A percentile compares a stretch with the other conserved stretches of the same genome.
These are phyloP conservation scores for Phyllosticta paracitricarpa DNA, from an alignment of 2,329 filamentous ascomycete species.

Conservation along the genomic window DNA sequence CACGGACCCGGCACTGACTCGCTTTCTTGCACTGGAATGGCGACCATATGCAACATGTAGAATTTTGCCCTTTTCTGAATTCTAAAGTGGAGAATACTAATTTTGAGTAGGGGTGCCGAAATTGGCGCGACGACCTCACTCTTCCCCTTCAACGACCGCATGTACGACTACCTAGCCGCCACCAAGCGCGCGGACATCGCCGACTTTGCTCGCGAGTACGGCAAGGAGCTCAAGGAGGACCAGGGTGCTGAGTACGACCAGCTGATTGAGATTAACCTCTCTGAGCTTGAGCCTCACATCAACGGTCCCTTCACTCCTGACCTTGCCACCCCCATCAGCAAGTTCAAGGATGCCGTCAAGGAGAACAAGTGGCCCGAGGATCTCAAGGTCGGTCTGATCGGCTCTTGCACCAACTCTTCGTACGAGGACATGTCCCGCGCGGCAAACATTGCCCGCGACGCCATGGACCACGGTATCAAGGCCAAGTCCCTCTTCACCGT, in stretches of 20 bases:
- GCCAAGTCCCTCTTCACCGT: constrained; percentile 89
- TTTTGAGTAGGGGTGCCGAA: constrained; percentile 39
- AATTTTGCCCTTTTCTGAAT: constrained; percentile 3
- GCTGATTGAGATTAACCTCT: constrained; percentile 91
- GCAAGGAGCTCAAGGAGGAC: constrained; percentile 76
- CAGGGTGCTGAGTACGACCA: constrained; percentile 92
- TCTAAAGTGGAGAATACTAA: constrained; percentile 26
- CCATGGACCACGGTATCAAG: constrained; percentile 86
- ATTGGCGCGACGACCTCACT: constrained; percentile 80
- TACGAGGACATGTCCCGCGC: constrained; percentile 86
- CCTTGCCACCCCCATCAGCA: constrained; percentile 93
- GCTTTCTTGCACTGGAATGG: constrained; percentile 79
- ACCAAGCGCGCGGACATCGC: constrained; percentile 88
- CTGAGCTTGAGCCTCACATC: constrained; percentile 91
- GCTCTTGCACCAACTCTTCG: constrained; percentile 92
- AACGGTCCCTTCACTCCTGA: constrained; percentile 99
- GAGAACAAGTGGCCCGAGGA: constrained; percentile 94
- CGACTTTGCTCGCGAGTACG: constrained; percentile 77
- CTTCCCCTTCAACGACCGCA: constrained; percentile 96
- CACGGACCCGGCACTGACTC: constrained; percentile 61
- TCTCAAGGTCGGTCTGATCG: constrained; percentile 92
- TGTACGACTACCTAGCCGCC: constrained; percentile 89
- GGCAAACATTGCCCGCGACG: constrained; percentile 83
- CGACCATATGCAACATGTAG: constrained; percentile 55
- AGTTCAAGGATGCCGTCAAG: constrained; percentile 91